Evolutionary conservation across 768 basidiomycete genomes (phyloP).

Genomic region (Ramaria sp.): DNA sequence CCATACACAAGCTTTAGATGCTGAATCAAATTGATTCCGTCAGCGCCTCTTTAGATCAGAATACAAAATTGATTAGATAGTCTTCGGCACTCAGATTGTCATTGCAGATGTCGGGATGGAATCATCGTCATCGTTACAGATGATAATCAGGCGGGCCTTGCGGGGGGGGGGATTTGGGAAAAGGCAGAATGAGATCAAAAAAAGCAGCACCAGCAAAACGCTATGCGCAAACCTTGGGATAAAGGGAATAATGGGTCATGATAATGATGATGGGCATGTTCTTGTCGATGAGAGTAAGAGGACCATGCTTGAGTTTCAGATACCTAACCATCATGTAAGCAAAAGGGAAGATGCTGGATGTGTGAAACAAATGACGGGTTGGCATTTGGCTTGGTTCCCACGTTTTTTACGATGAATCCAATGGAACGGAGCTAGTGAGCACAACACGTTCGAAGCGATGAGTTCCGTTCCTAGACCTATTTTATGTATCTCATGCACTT

Average conservation of each 20-base stretch:
- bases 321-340: slow-evolving; percentile 66
- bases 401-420: too few species aligned
- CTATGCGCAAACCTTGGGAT: slow-evolving; percentile 59
- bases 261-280: slow-evolving; percentile 98
- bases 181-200: slow-evolving; percentile 55
- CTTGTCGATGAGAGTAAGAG: slow-evolving; percentile 94
- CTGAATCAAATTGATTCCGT: too few species aligned
- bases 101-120: slow-evolving; percentile 62
- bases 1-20: too few species aligned
- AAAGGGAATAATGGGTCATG: slow-evolving; percentile 98
- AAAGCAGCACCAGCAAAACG: neutral
- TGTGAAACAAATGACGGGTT: too few species aligned
- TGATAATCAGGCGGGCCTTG: slow-evolving; percentile 89
- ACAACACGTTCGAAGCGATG: too few species aligned
- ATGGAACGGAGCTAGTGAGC: too few species aligned
- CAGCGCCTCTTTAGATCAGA: too few species aligned
- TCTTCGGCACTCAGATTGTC: slow-evolving; percentile 91
- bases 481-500: too few species aligned
- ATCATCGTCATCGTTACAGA: slow-evolving; percentile 89
- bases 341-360: too few species aligned
- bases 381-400: too few species aligned
- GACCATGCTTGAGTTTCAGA: slow-evolving; percentile 99
- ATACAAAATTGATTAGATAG: too few species aligned
- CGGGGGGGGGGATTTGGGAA: slow-evolving; percentile 94
- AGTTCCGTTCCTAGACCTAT: too few species aligned